These are phyloP conservation scores for Lachnellula suecica DNA, from an alignment of 2,329 filamentous ascomycete species.

Conservation along the genomic window DNA sequence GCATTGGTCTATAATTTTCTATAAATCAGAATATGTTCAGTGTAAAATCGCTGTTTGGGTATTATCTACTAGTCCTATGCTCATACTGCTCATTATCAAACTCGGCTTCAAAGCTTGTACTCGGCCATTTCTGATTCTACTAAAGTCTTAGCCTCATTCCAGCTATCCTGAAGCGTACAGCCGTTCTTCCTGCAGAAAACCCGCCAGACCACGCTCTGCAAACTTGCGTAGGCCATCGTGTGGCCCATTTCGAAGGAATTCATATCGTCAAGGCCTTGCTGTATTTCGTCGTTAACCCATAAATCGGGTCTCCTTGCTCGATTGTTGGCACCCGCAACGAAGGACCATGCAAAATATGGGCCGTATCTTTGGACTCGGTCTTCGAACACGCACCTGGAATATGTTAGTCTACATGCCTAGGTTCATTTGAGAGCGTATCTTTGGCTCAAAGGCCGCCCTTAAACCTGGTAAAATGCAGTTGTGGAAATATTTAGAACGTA, in stretches of 20 bases:
- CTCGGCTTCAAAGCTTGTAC: too few relatives aligned
- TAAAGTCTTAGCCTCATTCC: constrained; percentile 20
- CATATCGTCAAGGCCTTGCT: constrained; percentile 25
- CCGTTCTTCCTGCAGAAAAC: constrained; percentile 21
- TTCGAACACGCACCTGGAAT: constrained; percentile 24
- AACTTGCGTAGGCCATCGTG: constrained; percentile 27
- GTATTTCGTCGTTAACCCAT: constrained; percentile 19
- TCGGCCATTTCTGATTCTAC: constrained; percentile 25
- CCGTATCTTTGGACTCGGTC: constrained; percentile 24
- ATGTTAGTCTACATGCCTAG: not conserved
- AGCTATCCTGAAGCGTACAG: constrained; percentile 19
- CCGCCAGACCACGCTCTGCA: constrained; percentile 29
- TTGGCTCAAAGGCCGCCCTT: too few relatives aligned
- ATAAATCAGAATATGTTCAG: too few relatives aligned
- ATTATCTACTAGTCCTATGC: too few relatives aligned
- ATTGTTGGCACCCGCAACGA: constrained; percentile 14
- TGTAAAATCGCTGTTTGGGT: too few relatives aligned
- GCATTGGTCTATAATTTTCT: too few relatives aligned
- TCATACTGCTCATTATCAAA: too few relatives aligned
- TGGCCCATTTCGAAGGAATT: constrained; percentile 27
- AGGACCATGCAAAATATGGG: constrained; percentile 27
- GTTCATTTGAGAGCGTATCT: not conserved
- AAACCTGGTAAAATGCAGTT: not conserved
- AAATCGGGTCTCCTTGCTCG: constrained; percentile 8
- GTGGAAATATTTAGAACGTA: not conserved